Percentiles rank a stretch among this genome's conserved stretches.
phyloP scores from a whole-genome alignment of 768 basidiomycete genomes.

The Lactarius sp. region DNA sequence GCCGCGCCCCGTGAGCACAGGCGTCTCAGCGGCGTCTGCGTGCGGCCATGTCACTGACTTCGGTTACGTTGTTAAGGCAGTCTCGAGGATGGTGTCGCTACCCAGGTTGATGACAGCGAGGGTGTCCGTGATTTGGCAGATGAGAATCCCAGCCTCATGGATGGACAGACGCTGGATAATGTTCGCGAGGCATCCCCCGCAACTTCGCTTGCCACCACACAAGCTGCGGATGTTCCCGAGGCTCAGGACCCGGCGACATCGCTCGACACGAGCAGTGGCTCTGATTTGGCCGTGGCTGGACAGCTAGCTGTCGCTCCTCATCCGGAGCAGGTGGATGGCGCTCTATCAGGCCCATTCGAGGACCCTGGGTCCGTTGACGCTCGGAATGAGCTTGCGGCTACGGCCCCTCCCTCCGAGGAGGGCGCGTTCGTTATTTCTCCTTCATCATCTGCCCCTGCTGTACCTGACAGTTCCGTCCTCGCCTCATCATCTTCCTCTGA shows the following conservation, averaged over 20 bases:
- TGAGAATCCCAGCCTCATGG: conserved; percentile 20
- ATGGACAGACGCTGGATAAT: conserved; percentile 26
- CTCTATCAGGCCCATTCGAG: conserved; percentile 15
- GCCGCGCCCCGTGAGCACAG: conserved; percentile 24
- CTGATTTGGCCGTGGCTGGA: conserved; percentile 10
- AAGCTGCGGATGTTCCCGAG: conserved; percentile 17
- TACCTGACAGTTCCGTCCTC: conserved; percentile 23
- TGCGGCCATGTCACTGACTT: conserved; percentile 58
- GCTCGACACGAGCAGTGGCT: conserved; percentile 14
- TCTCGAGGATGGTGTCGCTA: conserved; percentile 37
- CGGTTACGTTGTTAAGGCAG: conserved; percentile 47
- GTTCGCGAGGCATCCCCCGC: conserved; percentile 22
- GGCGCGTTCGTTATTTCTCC: conserved; percentile 20
- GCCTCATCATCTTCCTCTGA: conserved; percentile 24
- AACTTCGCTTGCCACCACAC: conserved; percentile 17
- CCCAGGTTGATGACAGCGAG: conserved; percentile 26
- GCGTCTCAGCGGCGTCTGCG: conserved; percentile 23
- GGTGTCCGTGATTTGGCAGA: conserved; percentile 24
- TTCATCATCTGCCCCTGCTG: conserved; percentile 23
- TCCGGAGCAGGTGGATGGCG: conserved; percentile 19
- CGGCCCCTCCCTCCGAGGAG: conserved; percentile 20
- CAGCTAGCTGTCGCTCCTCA: conserved; percentile 14
- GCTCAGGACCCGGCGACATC: conserved; percentile 8
- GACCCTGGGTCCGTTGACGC: conserved; percentile 9
- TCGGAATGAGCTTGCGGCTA: conserved; percentile 12